These are phyloP conservation scores for Tylopilus sp. DNA, from an alignment of 1,284 basidiomycete species.

Conservation along the genomic window DNA sequence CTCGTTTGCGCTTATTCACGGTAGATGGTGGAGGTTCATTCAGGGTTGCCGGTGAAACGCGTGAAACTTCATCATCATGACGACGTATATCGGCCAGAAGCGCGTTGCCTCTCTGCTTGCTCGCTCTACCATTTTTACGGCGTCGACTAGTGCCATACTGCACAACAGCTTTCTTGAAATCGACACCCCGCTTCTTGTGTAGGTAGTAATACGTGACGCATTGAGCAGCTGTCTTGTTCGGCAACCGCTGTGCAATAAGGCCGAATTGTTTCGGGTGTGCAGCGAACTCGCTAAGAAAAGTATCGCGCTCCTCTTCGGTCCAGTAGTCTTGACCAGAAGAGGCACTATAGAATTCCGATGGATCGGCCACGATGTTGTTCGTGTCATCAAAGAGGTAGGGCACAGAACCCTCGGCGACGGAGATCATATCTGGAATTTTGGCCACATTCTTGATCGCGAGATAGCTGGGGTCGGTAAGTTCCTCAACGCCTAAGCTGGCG, in stretches of 20 bases:
- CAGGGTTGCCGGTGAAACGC: conserved; percentile 33
- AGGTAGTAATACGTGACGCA: conserved; percentile 94
- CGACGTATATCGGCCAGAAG: conserved; percentile 72
- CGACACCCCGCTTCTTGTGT: conserved; percentile 83
- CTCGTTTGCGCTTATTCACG: conserved; percentile 33
- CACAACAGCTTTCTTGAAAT: conserved; percentile 74
- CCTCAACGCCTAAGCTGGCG: conserved; percentile 86
- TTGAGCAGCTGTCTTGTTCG: conserved; percentile 83
- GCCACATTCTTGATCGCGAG: conserved; percentile 87
- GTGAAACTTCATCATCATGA: conserved; percentile 65
- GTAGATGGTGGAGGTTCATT: conserved; percentile 29
- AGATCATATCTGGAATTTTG: conserved; percentile 87
- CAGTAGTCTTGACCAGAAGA: conserved; percentile 72
- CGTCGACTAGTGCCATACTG: conserved; percentile 63
- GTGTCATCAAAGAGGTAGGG: conserved; percentile 77
- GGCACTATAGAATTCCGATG: conserved; percentile 72
- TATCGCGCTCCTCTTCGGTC: conserved; percentile 81
- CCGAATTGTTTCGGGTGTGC: conserved; percentile 92
- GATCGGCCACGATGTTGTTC: conserved; percentile 77
- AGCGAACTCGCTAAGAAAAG: conserved; percentile 79
- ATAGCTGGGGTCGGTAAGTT: conserved; percentile 85
- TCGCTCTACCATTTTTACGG: conserved; percentile 52
- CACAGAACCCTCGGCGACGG: conserved; percentile 57
- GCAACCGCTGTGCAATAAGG: conserved; percentile 73
- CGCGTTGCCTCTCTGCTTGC: conserved; percentile 72